Percentiles rank a stretch among this genome's conserved stretches.
These are phyloP conservation scores for Microdochium trichocladiopsis DNA, from an alignment of 2,329 filamentous ascomycete species.

Conservation along the genomic window DNA sequence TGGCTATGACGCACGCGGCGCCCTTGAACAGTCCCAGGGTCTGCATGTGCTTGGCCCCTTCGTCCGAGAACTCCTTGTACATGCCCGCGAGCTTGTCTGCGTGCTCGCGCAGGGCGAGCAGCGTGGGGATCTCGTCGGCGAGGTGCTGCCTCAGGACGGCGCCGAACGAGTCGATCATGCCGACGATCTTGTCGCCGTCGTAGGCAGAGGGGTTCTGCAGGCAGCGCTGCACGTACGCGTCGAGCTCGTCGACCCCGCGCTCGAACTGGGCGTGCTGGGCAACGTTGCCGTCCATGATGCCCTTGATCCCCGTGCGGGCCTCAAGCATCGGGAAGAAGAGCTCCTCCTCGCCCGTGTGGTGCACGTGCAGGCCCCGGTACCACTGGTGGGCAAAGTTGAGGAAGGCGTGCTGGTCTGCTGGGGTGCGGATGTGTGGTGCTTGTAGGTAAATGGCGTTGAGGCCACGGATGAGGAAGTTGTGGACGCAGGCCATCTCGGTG, in stretches of 20 bases:
- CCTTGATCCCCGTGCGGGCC: constrained; percentile 5
- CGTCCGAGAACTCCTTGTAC: not conserved
- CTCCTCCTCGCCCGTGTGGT: constrained; percentile 22
- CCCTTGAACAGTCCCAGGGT: constrained; percentile 15
- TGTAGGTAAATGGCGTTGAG: constrained; percentile 28
- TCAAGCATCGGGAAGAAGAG: constrained; percentile 19
- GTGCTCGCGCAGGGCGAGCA: constrained; percentile 6
- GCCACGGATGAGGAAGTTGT: constrained; percentile 26
- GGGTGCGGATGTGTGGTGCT: constrained; percentile 18
- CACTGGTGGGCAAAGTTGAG: constrained; percentile 20
- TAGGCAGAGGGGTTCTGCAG: not conserved
- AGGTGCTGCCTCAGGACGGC: constrained; percentile 7
- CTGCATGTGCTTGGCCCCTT: constrained; percentile 5
- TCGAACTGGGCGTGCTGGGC: constrained; percentile 16
- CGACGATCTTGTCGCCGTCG: constrained; percentile 5
- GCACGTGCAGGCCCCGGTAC: constrained; percentile 18
- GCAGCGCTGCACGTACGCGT: constrained; percentile 8
- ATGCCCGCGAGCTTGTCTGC: not conserved
- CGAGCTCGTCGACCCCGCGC: constrained; percentile 9
- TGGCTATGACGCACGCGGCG: constrained; percentile 10
- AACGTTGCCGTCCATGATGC: constrained; percentile 13
- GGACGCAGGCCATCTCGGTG: constrained; percentile 22
- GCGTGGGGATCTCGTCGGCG: constrained; percentile 6
- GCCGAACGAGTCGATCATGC: constrained; percentile 8
- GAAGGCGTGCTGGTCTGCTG: constrained; percentile 21